These are phyloP conservation scores for Quercus wislizeni DNA, from an alignment of 306 rosid genomes.

Conservation along the genomic window DNA sequence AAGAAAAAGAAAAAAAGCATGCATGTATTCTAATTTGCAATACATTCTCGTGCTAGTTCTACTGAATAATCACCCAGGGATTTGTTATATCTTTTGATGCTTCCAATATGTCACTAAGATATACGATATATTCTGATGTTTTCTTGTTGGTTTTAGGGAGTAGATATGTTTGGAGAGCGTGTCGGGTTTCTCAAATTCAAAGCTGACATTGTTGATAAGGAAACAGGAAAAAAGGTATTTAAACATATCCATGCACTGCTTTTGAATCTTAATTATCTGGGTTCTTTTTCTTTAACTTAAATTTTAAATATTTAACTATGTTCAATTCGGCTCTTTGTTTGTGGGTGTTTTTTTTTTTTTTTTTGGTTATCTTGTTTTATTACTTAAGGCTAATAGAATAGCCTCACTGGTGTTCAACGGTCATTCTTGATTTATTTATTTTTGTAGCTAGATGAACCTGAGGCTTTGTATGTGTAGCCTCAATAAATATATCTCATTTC, in stretches of 20 bases:
- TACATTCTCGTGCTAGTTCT: neutral
- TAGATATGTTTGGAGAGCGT: slow-evolving; percentile 85
- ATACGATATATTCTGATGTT: neutral
- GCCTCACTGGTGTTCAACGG: neutral
- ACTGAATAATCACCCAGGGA: neutral
- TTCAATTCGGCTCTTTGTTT: neutral
- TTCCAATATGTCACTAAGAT: neutral
- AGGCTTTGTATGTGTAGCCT: neutral
- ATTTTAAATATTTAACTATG: neutral
- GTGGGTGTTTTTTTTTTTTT: neutral
- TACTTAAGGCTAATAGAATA: neutral
- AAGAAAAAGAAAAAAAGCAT: no score
- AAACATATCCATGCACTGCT: slow-evolving; percentile 2
- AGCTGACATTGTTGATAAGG: slow-evolving; percentile 78
- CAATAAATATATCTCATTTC: neutral
- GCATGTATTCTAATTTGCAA: neutral
- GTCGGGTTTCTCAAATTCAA: slow-evolving; percentile 85
- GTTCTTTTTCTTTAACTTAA: slow-evolving; percentile 5
- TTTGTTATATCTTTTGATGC: neutral
- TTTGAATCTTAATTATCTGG: slow-evolving; percentile 2
- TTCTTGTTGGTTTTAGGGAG: slow-evolving; percentile 51
- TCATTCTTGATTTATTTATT: neutral
- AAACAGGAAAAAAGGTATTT: slow-evolving; percentile 70
- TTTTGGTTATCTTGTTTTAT: neutral
- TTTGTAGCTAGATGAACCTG: neutral